phyloP scores from a whole-genome alignment of 257 asterid species.

The Solanum habrochaites region DNA sequence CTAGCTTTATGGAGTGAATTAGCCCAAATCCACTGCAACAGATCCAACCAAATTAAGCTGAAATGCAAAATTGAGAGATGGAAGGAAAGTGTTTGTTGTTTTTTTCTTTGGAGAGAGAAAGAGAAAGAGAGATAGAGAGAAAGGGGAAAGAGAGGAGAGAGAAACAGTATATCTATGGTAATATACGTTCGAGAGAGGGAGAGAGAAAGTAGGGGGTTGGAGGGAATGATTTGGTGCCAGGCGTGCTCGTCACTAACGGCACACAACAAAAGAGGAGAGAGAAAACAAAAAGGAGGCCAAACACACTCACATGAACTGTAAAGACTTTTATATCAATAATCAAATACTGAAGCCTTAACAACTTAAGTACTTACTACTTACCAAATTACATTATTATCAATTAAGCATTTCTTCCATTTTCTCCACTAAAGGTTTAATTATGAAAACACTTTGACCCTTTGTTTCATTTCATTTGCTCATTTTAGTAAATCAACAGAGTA shows the following conservation, averaged over 20 bases:
- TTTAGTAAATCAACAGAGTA: neutral
- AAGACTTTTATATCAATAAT: neutral
- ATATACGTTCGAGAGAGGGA: constrained; percentile 11
- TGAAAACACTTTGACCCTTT: neutral
- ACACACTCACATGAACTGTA: neutral
- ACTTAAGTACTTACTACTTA: neutral
- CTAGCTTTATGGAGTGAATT: neutral
- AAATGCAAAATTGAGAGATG: neutral
- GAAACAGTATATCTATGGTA: neutral
- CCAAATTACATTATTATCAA: neutral
- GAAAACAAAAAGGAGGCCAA: neutral
- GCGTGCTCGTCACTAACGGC: constrained; percentile 85
- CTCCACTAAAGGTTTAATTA: neutral
- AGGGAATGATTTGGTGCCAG: constrained; percentile 61
- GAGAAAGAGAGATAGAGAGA: neutral
- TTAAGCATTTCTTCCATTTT: neutral
- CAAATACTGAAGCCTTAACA: neutral
- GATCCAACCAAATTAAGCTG: constrained; percentile 36
- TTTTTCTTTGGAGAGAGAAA: neutral
- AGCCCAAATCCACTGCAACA: neutral
- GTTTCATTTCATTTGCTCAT: neutral
- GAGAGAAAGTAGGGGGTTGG: constrained; percentile 11
- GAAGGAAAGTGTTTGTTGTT: neutral
- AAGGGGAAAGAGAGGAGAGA: constrained; percentile 9
- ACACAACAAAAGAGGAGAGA: constrained; percentile 1